Percentiles rank a stretch among this genome's conserved stretches.
Conservation (phyloP, 2,329 filamentous ascomycete genomes). For the Aspergillus candidus region DNA sequence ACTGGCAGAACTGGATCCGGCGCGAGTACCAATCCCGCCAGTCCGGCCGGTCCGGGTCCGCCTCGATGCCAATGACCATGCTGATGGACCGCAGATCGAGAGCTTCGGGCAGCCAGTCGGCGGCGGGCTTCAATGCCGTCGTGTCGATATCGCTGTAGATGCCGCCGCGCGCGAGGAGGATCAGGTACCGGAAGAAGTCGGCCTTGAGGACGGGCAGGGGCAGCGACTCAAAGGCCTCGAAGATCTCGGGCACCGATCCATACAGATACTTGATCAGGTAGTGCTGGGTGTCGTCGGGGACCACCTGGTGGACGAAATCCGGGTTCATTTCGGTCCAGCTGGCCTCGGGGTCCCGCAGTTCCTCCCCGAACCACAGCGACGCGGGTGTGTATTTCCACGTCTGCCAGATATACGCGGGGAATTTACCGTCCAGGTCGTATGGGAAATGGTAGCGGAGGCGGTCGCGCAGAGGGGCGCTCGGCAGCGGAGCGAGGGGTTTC, state of each 20-base stretch:
- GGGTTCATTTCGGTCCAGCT: constrained; percentile 86
- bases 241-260: constrained; percentile 69
- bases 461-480: constrained; percentile 66
- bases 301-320: constrained; percentile 90
- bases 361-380: constrained; percentile 65
- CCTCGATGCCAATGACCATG: constrained; percentile 89
- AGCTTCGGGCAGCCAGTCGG: constrained; percentile 76
- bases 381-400: constrained; percentile 89
- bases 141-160: constrained; percentile 95
- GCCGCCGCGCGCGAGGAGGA: constrained; percentile 69
- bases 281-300: constrained; percentile 81
- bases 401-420: constrained; percentile 98
- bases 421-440: constrained; percentile 81
- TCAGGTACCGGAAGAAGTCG: constrained; percentile 70
- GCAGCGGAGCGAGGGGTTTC: constrained; percentile 64
- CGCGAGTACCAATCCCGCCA: constrained; percentile 96
- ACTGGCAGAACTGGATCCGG: constrained; percentile 96
- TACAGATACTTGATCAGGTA: constrained; percentile 83
- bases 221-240: constrained; percentile 68
- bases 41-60: constrained; percentile 85
- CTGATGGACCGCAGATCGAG: constrained; percentile 75
- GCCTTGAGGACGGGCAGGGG: constrained; percentile 71
- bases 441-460: constrained; percentile 88
- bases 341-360: constrained; percentile 75
- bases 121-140: constrained; percentile 69